Evolutionary conservation across 257 asterid genomes (phyloP), one percentile per base, ranked within the genome.

Genomic region (Hygrophila difformis): DNA sequence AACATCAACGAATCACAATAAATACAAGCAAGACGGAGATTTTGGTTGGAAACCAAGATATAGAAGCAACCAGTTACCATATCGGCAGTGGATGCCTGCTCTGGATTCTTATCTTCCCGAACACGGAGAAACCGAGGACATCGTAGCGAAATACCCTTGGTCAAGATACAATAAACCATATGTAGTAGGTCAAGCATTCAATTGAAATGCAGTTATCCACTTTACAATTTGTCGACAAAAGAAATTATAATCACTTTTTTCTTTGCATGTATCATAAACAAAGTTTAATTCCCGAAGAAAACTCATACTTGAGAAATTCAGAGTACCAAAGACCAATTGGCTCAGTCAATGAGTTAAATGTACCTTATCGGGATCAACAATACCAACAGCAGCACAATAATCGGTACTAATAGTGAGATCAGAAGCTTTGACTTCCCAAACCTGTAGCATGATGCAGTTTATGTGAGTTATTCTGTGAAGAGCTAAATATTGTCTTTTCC

Each of bases 401-500:
- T 84, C 97, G 6, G 94, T 93, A 72, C 99, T 86, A 53, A 91
- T 78, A 40, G 97, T 86, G 48, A 91, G 88, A 66, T 91, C 99
- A 33, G 99, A 93, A 31, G 99, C 96, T 78, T 91, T 91, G 47
- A 91, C 97, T 72, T 91, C 99, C 95, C 99, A 91, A 53, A 86
- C 98, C 98, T 91, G 47, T 62, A 60, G 39, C 36, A 48, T 23
- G 51, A 40, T 26, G 29, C 50, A 18, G 49, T 19, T 8, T 38
- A 47, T 12, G 17, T 52, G 36, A 34, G 49, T 33, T 26, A 37
- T 36, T 8, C 24, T 28, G 12, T 8, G 4, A 33, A 3, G 2
- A 31, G 1, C 23, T 33, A 44, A 29, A 46, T 14, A 20, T 33
- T n/a, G n/a, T n/a, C n/a, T n/a, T n/a, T n/a, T n/a, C n/a, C n/a